phyloP scores from a whole-genome alignment of 129 eudicot species.

The Chrysanthemum seticuspe region DNA sequence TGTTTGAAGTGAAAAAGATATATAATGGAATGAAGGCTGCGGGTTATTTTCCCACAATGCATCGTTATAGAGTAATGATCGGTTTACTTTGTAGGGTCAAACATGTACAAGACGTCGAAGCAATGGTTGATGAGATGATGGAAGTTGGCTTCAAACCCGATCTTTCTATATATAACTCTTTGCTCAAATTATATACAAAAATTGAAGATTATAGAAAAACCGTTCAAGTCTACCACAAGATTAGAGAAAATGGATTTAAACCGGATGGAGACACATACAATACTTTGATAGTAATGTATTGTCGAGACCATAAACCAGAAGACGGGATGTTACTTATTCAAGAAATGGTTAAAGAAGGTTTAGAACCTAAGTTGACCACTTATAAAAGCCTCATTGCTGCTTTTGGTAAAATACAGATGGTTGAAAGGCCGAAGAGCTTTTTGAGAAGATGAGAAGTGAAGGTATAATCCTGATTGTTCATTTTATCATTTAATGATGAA shows the following conservation, averaged over 20 bases:
- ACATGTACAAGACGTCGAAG: constrained; percentile 84
- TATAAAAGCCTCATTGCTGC: constrained; percentile 90
- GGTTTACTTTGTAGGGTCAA: constrained; percentile 62
- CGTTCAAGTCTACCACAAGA: constrained; percentile 58
- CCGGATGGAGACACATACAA: constrained; percentile 87
- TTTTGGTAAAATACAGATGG: constrained; percentile 62
- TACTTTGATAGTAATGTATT: constrained; percentile 84
- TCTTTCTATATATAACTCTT: constrained; percentile 60
- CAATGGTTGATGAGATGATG: background rate
- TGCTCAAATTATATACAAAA: constrained; percentile 69
- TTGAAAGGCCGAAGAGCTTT: constrained; percentile 80
- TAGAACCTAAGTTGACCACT: constrained; percentile 63
- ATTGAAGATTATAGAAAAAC: constrained; percentile 79
- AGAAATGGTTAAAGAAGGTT: constrained; percentile 69
- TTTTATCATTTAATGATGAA: constrained; percentile 97
- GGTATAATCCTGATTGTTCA: constrained; percentile 66
- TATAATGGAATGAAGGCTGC: constrained; percentile 1
- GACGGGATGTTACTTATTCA: constrained; percentile 61
- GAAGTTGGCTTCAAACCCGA: constrained; percentile 78
- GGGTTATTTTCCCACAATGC: constrained; percentile 24
- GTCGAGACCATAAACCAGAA: constrained; percentile 83
- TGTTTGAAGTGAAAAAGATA: background rate
- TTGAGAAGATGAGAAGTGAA: constrained; percentile 54
- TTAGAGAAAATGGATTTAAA: constrained; percentile 60
- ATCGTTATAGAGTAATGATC: constrained; percentile 47